These are phyloP conservation scores for Pichia sp. DNA, from an alignment of 1,139 yeast species.

Conservation along the genomic window DNA sequence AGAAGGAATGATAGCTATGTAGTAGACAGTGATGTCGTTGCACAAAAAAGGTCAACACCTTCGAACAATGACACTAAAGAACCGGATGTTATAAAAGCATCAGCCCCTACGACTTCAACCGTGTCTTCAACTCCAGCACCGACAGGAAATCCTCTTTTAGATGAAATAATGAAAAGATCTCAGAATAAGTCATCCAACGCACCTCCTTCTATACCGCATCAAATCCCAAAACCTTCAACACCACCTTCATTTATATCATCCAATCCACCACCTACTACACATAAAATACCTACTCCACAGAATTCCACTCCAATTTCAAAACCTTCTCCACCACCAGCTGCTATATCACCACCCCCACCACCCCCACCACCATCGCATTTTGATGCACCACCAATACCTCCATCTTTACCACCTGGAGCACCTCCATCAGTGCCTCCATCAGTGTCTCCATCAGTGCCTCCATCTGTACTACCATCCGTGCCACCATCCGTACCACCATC, in stretches of 20 bases:
- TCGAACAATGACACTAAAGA: slow-evolving; percentile 14
- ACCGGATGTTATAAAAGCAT: slow-evolving; percentile 12
- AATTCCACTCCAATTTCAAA: slow-evolving; percentile 4
- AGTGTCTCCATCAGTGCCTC: slow-evolving; percentile 6
- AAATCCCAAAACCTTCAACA: slow-evolving; percentile 2
- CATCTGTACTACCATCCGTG: slow-evolving; percentile 12
- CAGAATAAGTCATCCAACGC: slow-evolving; percentile 3
- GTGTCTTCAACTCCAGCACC: slow-evolving; percentile 5
- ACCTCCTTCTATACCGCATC: not conserved
- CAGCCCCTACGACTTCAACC: slow-evolving; percentile 15
- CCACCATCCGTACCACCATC: slow-evolving; percentile 12
- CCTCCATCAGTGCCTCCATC: slow-evolving; percentile 8
- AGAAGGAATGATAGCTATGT: slow-evolving; percentile 47
- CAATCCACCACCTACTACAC: not conserved
- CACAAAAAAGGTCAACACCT: slow-evolving; percentile 4
- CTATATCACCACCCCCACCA: slow-evolving; percentile 2
- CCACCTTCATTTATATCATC: slow-evolving; percentile 1
- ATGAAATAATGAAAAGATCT: slow-evolving; percentile 14
- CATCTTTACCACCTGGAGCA: slow-evolving; percentile 4
- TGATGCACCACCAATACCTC: slow-evolving; percentile 1
- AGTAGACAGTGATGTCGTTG: slow-evolving; percentile 24
- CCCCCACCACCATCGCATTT: slow-evolving; percentile 9
- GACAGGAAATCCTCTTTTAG: slow-evolving; percentile 15
- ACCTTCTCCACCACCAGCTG: slow-evolving; percentile 2
- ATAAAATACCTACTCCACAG: slow-evolving; percentile 10